These are phyloP conservation scores for Lepiota venenata DNA, from an alignment of 768 basidiomycete genomes.

Conservation along the genomic window DNA sequence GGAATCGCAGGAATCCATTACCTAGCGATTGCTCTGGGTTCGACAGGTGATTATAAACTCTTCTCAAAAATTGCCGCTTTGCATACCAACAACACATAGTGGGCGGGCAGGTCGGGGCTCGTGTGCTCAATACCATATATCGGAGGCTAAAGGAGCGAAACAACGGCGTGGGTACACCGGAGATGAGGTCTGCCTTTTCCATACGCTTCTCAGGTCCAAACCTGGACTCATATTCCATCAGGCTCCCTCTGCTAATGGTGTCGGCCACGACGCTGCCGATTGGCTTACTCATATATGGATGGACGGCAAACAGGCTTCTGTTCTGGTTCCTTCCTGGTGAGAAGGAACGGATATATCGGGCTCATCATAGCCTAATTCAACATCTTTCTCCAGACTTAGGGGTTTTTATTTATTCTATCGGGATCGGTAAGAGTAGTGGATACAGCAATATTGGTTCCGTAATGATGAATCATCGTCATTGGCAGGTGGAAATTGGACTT, in stretches of 20 bases:
- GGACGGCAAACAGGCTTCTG: slow-evolving; percentile 46
- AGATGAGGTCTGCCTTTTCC: slow-evolving; percentile 35
- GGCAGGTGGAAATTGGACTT: slow-evolving; percentile 36
- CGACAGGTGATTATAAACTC: slow-evolving; percentile 33
- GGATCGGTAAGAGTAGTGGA: slow-evolving; percentile 33
- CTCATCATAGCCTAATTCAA: not conserved
- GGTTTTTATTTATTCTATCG: slow-evolving; percentile 45
- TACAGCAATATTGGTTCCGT: not conserved
- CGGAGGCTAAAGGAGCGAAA: slow-evolving; percentile 40
- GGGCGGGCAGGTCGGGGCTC: slow-evolving; percentile 39
- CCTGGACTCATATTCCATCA: slow-evolving; percentile 8
- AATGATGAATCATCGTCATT: not conserved
- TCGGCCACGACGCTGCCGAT: slow-evolving; percentile 51
- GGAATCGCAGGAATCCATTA: slow-evolving; percentile 64
- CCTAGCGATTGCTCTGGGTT: slow-evolving; percentile 55
- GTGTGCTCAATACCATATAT: slow-evolving; percentile 46
- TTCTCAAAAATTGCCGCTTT: slow-evolving; percentile 11
- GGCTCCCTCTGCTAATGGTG: slow-evolving; percentile 40
- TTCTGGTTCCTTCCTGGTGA: slow-evolving; percentile 60
- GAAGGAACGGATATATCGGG: slow-evolving; percentile 12
- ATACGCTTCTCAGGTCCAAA: not conserved
- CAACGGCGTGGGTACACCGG: slow-evolving; percentile 51
- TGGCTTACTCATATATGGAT: slow-evolving; percentile 62
- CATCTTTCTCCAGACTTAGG: slow-evolving; percentile 25
- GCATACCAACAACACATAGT: slow-evolving; percentile 13